These are phyloP conservation scores for Vaccinium vitisidaea DNA, from an alignment of 148 eudicot species.

Conservation along the genomic window DNA sequence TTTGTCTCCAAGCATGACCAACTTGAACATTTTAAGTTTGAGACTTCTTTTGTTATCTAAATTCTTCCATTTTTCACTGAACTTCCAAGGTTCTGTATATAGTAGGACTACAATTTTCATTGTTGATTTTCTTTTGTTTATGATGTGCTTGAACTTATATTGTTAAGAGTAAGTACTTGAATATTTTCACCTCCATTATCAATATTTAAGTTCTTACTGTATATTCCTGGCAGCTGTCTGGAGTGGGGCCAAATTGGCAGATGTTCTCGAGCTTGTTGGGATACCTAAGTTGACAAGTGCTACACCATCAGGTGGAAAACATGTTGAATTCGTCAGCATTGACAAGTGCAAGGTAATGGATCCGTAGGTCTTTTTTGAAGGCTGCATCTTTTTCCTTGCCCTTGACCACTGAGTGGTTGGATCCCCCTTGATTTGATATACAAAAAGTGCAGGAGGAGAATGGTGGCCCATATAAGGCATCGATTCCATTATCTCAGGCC, in stretches of 20 bases:
- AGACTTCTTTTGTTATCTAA: neutral
- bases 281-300: conserved; percentile 57
- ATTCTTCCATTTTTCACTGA: neutral
- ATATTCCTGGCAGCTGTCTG: conserved; percentile 65
- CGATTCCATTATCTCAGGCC: conserved; percentile 81
- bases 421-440: neutral
- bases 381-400: conserved; percentile 72
- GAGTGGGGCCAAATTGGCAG: conserved; percentile 93
- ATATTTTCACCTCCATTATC: neutral
- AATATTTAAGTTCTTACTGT: conserved; percentile 31
- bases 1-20: neutral
- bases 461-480: conserved; percentile 92
- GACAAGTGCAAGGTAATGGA: conserved; percentile 86
- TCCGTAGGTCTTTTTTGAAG: neutral
- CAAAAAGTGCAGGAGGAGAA: conserved; percentile 67
- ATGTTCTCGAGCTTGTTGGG: conserved; percentile 87
- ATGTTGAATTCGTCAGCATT: conserved; percentile 93
- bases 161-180: neutral
- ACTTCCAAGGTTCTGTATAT: neutral
- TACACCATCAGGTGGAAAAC: conserved; percentile 76
- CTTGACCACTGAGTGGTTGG: neutral
- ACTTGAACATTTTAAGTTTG: neutral
- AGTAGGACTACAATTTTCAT: neutral
- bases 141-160: neutral
- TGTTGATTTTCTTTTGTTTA: neutral